Evolutionary conservation across 768 basidiomycete genomes (phyloP).

Genomic region (Mycena filopes): DNA sequence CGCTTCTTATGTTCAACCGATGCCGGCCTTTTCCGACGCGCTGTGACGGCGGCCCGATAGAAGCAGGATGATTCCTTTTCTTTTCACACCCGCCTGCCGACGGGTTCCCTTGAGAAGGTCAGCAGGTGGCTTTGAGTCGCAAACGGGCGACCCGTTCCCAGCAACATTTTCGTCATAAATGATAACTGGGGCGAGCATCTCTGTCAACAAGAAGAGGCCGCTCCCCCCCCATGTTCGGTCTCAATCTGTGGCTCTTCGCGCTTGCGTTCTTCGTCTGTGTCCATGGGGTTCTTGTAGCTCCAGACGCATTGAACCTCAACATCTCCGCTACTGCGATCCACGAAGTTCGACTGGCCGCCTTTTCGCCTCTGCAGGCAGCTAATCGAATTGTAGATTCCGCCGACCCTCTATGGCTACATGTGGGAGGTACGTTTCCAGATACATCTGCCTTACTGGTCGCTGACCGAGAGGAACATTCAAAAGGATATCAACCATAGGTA

Average conservation of each 20-base stretch:
- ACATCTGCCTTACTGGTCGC: background rate
- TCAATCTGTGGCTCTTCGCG: constrained; percentile 4
- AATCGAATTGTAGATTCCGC: constrained; percentile 33
- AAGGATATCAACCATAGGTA: constrained; percentile 49
- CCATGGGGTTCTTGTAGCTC: constrained; percentile 35
- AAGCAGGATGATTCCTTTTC: background rate
- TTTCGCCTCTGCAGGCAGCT: background rate
- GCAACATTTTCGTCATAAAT: constrained; percentile 9
- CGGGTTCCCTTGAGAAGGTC: background rate
- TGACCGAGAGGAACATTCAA: background rate
- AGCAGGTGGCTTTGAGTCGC: constrained; percentile 1
- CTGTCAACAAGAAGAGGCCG: background rate
- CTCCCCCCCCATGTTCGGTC: constrained; percentile 8
- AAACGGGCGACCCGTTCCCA: background rate
- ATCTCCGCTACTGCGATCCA: constrained; percentile 42
- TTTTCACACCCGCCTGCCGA: too few relatives aligned
- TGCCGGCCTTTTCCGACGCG: too few relatives aligned
- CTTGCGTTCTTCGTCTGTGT: background rate
- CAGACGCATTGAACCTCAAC: constrained; percentile 42
- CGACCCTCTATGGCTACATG: constrained; percentile 48
- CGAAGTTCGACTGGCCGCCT: constrained; percentile 15
- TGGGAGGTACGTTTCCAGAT: constrained; percentile 42
- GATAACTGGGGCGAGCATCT: too few relatives aligned
- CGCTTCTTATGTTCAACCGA: too few relatives aligned
- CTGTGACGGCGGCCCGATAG: background rate